A percentile compares a stretch with the other conserved stretches of the same genome.
Evolutionary conservation across 441 rosid species (phyloP).

Genomic region (Hura crepitans): DNA sequence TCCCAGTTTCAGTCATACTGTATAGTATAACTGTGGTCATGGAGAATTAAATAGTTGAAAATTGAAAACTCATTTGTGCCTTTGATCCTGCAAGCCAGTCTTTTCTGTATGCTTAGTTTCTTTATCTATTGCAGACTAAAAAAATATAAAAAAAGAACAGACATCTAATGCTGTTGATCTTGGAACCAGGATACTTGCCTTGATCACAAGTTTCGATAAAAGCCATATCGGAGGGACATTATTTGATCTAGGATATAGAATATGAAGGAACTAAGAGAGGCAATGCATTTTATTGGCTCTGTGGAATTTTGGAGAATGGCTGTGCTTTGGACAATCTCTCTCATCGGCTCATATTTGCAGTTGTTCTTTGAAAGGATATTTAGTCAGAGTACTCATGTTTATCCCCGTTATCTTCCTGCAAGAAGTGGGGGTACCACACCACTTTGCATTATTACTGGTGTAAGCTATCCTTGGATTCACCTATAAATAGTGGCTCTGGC

Average conservation of each 20-base stretch:
- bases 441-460: conserved; percentile 80
- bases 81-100: too few species aligned
- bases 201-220: too few species aligned
- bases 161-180: too few species aligned
- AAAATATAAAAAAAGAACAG: too few species aligned
- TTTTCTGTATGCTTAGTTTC: too few species aligned
- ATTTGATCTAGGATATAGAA: not conserved
- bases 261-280: conserved; percentile 32
- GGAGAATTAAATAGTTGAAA: too few species aligned
- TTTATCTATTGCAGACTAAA: too few species aligned
- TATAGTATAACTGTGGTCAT: too few species aligned
- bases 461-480: conserved; percentile 31
- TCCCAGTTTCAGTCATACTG: too few species aligned
- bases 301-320: conserved; percentile 69
- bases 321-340: conserved; percentile 51
- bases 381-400: conserved; percentile 24
- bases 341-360: conserved; percentile 50
- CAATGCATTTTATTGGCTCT: conserved; percentile 41
- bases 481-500: not conserved
- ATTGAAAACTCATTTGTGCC: too few species aligned
- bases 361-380: conserved; percentile 39
- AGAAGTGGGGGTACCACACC: conserved; percentile 29
- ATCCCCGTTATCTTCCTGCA: conserved; percentile 33
- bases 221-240: too few species aligned
- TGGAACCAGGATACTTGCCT: too few species aligned